phyloP scores from a whole-genome alignment of 164 flowering plant species.

The Pachysandra terminalis region DNA sequence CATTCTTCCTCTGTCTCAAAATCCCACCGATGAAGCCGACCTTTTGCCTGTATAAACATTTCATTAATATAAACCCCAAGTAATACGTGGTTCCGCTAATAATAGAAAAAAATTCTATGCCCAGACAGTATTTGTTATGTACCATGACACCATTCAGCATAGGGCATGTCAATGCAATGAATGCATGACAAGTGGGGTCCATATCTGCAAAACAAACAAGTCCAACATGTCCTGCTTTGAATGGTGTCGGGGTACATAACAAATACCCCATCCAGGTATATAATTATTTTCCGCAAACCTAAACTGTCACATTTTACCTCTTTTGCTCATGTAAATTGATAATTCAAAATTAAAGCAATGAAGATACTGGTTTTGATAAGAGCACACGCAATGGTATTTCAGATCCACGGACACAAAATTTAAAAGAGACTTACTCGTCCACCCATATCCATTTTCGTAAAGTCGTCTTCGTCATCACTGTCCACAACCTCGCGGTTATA shows the following conservation, averaged over 20 bases:
- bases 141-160: no score
- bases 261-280: no score
- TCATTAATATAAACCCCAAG: neutral
- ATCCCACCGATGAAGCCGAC: slow-evolving; percentile 98
- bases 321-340: no score
- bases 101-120: no score
- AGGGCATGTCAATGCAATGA: no score
- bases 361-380: neutral
- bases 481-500: slow-evolving; percentile 92
- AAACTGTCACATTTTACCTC: neutral
- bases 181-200: no score
- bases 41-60: slow-evolving; percentile 66
- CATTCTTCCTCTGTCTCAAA: slow-evolving; percentile 98
- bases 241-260: no score
- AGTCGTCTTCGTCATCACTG: slow-evolving; percentile 93
- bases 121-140: no score
- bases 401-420: neutral
- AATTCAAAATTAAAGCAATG: neutral
- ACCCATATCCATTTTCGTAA: slow-evolving; percentile 99
- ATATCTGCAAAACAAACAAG: no score
- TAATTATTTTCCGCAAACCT: no score
- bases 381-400: neutral
- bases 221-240: no score
- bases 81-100: no score
- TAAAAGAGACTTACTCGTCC: slow-evolving; percentile 59